Percentiles rank a stretch among this genome's conserved stretches.
Evolutionary conservation across 1,284 basidiomycete genomes (phyloP).

Genomic region (Limonomyces culmigenus): DNA sequence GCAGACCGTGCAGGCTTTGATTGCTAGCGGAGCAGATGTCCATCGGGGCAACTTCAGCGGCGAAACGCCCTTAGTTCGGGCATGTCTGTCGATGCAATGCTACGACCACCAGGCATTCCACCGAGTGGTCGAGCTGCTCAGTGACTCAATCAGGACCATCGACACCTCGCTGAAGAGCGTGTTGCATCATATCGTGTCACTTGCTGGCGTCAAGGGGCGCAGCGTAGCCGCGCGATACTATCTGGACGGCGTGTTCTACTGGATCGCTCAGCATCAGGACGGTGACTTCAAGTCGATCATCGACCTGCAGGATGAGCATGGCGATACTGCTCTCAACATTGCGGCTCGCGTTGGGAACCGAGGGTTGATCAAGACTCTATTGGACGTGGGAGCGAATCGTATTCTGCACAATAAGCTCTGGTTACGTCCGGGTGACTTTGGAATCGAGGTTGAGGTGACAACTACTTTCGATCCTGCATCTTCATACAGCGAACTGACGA

Average conservation of each 20-base stretch:
- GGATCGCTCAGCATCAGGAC: slow-evolving; percentile 57
- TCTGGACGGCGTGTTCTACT: slow-evolving; percentile 78
- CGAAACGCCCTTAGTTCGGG: slow-evolving; percentile 88
- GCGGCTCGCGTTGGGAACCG: slow-evolving; percentile 89
- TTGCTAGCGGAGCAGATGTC: slow-evolving; percentile 66
- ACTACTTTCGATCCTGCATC: slow-evolving; percentile 1
- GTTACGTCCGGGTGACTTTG: slow-evolving; percentile 84
- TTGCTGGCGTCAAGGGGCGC: slow-evolving; percentile 84
- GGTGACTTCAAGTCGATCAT: slow-evolving; percentile 70
- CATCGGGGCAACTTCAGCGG: slow-evolving; percentile 86
- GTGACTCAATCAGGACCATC: slow-evolving; percentile 70
- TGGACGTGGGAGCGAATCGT: slow-evolving; percentile 91
- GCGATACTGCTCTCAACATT: slow-evolving; percentile 92
- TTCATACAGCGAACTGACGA: slow-evolving; percentile 4
- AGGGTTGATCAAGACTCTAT: slow-evolving; percentile 69
- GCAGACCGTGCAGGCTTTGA: slow-evolving; percentile 48
- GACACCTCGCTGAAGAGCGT: slow-evolving; percentile 84
- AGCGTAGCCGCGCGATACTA: slow-evolving; percentile 81
- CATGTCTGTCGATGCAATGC: slow-evolving; percentile 81
- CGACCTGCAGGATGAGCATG: slow-evolving; percentile 89
- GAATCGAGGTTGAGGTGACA: slow-evolving; percentile 75
- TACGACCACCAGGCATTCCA: slow-evolving; percentile 70
- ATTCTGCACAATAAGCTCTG: slow-evolving; percentile 89
- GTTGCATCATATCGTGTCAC: slow-evolving; percentile 86
- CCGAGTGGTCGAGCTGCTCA: slow-evolving; percentile 44